Conservation (phyloP, 2,329 filamentous ascomycete genomes). For the Venturia effusa region DNA sequence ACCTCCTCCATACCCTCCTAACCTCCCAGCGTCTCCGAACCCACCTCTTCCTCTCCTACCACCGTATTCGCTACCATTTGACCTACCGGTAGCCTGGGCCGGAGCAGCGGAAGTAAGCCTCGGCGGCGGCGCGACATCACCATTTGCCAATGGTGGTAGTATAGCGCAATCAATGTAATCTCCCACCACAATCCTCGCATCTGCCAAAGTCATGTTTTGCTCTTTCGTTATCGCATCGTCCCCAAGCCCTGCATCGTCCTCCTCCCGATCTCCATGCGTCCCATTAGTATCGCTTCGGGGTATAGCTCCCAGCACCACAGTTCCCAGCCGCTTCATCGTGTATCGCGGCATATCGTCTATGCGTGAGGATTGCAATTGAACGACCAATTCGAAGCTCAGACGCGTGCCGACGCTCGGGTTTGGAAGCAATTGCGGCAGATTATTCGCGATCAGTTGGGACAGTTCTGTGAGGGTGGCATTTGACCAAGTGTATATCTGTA, state of each 20-base stretch:
- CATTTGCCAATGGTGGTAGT: slow-evolving; percentile 62
- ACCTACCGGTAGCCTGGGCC: slow-evolving; percentile 18
- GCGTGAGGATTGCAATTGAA: slow-evolving; percentile 52
- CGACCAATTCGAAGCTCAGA: slow-evolving; percentile 83
- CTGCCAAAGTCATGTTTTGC: slow-evolving; percentile 57
- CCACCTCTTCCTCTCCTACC: slow-evolving; percentile 18
- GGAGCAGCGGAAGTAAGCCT: slow-evolving; percentile 26
- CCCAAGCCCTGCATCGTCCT: slow-evolving; percentile 26
- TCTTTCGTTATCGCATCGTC: slow-evolving; percentile 13
- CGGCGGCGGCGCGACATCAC: slow-evolving; percentile 56
- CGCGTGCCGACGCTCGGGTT: slow-evolving; percentile 68
- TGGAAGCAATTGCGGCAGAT: slow-evolving; percentile 58
- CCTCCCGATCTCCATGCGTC: slow-evolving; percentile 27
- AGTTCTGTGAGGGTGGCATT: slow-evolving; percentile 74
- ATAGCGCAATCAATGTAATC: slow-evolving; percentile 82
- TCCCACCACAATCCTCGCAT: slow-evolving; percentile 74
- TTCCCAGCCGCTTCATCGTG: slow-evolving; percentile 71
- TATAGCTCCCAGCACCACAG: slow-evolving; percentile 60
- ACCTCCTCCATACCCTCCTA: background rate
- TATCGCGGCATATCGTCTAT: slow-evolving; percentile 44
- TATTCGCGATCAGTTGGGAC: slow-evolving; percentile 60
- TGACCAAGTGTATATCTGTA: slow-evolving; percentile 80
- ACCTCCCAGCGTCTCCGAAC: slow-evolving; percentile 14
- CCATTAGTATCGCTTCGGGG: slow-evolving; percentile 28
- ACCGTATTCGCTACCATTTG: slow-evolving; percentile 16